A percentile compares a stretch with the other conserved stretches of the same genome.
Evolutionary conservation across 495 filamentous ascomycete genomes (phyloP).

Genomic region (Daldinia caldariorum): DNA sequence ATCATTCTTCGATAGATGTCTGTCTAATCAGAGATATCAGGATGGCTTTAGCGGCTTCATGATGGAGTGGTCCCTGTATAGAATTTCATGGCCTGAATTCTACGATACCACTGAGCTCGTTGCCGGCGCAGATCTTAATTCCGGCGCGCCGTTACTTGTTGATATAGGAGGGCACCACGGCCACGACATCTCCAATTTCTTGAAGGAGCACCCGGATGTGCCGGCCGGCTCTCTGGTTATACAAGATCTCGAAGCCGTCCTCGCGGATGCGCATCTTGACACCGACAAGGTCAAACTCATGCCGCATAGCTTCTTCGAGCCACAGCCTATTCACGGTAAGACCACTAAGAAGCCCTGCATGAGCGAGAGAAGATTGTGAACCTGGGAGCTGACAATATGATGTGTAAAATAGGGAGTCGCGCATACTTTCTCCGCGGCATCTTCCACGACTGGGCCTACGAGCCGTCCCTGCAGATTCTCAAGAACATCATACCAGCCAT

Average conservation of each 20-base stretch:
- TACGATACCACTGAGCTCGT: slow-evolving; percentile 41
- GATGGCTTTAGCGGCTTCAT: slow-evolving; percentile 37
- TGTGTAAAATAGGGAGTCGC: slow-evolving; percentile 47
- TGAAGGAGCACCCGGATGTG: slow-evolving; percentile 47
- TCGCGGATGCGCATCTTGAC: slow-evolving; percentile 36
- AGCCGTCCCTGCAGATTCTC: slow-evolving; percentile 29
- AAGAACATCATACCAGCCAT: slow-evolving; percentile 35
- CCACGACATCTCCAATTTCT: slow-evolving; percentile 49
- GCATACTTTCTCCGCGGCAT: slow-evolving; percentile 56
- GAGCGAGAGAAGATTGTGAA: slow-evolving; percentile 5
- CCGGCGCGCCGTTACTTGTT: slow-evolving; percentile 47
- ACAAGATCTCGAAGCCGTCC: slow-evolving; percentile 52
- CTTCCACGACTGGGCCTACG: slow-evolving; percentile 59
- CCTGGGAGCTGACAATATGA: slow-evolving; percentile 9
- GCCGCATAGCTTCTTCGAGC: slow-evolving; percentile 49
- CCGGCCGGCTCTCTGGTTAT: slow-evolving; percentile 51
- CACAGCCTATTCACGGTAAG: slow-evolving; percentile 47
- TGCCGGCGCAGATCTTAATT: slow-evolving; percentile 37
- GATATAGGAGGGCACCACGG: slow-evolving; percentile 58
- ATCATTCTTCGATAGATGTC: slow-evolving; percentile 36
- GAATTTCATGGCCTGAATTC: slow-evolving; percentile 43
- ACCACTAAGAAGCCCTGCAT: slow-evolving; percentile 13
- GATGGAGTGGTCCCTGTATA: slow-evolving; percentile 30
- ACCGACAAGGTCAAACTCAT: slow-evolving; percentile 45
- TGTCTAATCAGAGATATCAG: slow-evolving; percentile 27